Evolutionary conservation across 2,329 filamentous ascomycete species (phyloP), one percentile per base, ranked within the genome.

Genomic region (Alternaria dauci): DNA sequence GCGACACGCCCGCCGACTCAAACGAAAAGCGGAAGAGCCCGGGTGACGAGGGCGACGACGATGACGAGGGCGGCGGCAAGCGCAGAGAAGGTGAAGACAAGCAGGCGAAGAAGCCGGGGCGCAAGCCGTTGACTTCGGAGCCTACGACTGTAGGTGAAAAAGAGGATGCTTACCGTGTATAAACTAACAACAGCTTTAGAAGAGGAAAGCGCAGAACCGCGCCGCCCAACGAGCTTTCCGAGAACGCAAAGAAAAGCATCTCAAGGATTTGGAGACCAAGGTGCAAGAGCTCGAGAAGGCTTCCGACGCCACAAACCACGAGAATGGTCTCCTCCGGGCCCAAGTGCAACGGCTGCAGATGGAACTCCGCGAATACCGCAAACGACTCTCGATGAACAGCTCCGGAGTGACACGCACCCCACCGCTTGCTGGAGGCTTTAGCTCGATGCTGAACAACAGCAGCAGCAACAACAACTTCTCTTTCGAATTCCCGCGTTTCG

Each of bases 401-500:
- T 76, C 73, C 59, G 82, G 81, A 32, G 41, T 84, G 43, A 78
- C 74, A 58, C 79, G 81, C 18, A 84, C 85, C n/a, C 82, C 84
- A 12, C 79, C 84, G 39, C 76, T 78, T 5, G 68, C 76, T 59
- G 77, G 78, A 53, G 78, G 81, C 25, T 80, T 82, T 61, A 83
- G 83, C 14, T 79, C 79, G 32, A 77, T 77, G 72, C 78, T 81
- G 58, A 79, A 73, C 23, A 80, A 82, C 76, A 89, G 88, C 68
- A 82, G 89, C 55, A 88, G 85, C 71, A 90, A 91, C 64, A 90
- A 91, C 76, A 93, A 91, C 76, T 98, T 98, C 75, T 90, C 94
- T 68, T 98, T 99, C 70, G 94, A 98, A 69, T 98, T 98, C 67
- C 94, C 95, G 66, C 94, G 91, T 75, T 98, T 99, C 72, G 95